Conservation (phyloP, 805 yeast genomes). For the Ogataea sp. region DNA sequence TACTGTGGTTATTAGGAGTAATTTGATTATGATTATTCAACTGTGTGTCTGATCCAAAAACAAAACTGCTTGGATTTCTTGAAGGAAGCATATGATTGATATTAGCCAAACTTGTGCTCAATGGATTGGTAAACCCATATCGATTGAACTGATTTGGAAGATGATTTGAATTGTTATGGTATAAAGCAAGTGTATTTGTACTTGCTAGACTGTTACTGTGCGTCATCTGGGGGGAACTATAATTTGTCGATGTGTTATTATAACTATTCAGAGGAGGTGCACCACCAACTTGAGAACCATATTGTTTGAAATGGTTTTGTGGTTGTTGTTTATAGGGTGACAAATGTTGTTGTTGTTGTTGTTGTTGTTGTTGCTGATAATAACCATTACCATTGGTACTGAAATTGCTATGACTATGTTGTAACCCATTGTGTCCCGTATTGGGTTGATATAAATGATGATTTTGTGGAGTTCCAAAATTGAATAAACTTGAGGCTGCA, state of each 20-base stretch:
- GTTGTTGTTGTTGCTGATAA: background rate
- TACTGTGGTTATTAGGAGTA: too few relatives aligned
- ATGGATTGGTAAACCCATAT: too few relatives aligned
- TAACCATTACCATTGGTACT: too few relatives aligned
- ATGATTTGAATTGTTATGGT: background rate
- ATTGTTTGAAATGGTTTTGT: too few relatives aligned
- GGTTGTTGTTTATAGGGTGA: background rate
- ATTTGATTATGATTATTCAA: too few relatives aligned
- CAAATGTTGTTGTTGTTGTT: slow-evolving; percentile 1
- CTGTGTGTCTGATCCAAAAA: background rate
- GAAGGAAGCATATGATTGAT: background rate
- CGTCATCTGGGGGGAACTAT: too few relatives aligned
- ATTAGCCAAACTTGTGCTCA: too few relatives aligned
- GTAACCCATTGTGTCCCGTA: too few relatives aligned
- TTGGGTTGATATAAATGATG: background rate
- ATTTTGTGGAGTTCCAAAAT: slow-evolving; percentile 14
- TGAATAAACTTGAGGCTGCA: slow-evolving; percentile 22
- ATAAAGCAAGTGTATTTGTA: too few relatives aligned
- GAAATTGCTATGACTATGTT: too few relatives aligned
- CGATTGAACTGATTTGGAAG: background rate
- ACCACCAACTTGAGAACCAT: background rate
- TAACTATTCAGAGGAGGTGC: background rate
- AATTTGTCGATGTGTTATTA: background rate
- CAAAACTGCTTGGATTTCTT: background rate
- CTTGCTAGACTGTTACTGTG: too few relatives aligned